phyloP scores from a whole-genome alignment of 2,329 filamentous ascomycete genomes.

The Penicillium sp. region DNA sequence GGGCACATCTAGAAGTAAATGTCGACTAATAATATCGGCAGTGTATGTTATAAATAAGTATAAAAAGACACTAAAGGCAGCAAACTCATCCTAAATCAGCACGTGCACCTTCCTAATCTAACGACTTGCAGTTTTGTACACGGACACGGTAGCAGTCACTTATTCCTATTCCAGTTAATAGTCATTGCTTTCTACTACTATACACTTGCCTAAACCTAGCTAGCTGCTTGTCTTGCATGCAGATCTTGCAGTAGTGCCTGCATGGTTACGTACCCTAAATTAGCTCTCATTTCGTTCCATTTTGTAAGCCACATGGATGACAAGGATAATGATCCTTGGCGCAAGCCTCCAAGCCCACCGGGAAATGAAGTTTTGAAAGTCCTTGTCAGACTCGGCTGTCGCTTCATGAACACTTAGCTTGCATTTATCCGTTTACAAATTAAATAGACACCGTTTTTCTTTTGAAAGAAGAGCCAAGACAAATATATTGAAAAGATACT shows the following conservation, averaged over 20 bases:
- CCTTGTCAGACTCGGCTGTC: background rate
- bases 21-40: background rate
- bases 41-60: background rate
- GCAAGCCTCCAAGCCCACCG: background rate
- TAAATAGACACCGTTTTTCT: no score
- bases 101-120: background rate
- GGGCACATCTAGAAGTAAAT: background rate
- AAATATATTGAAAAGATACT: no score
- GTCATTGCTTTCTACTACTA: background rate
- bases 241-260: slow-evolving; percentile 3
- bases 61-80: background rate
- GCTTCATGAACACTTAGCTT: no score
- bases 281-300: slow-evolving; percentile 1
- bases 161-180: background rate
- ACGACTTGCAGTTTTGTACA: background rate
- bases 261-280: slow-evolving; percentile 3
- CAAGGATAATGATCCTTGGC: background rate
- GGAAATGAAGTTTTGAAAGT: background rate
- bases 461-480: no score
- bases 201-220: background rate
- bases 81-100: background rate
- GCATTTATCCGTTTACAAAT: no score
- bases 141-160: background rate
- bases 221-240: background rate
- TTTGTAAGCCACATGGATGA: slow-evolving; percentile 2